Conservation (phyloP, 2,329 filamentous ascomycete genomes). For the Diaporthe ilicicola region DNA sequence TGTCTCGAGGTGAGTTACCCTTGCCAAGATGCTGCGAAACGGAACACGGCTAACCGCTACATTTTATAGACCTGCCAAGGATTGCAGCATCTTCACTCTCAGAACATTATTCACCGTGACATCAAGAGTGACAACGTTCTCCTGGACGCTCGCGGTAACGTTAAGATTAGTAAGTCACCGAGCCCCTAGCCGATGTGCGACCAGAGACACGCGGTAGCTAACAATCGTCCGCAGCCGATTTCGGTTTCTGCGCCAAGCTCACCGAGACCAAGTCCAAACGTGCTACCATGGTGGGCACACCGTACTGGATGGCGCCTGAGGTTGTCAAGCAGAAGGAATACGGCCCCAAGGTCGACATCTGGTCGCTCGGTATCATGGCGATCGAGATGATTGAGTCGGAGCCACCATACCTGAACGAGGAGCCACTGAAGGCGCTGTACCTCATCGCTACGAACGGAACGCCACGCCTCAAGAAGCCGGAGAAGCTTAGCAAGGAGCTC, state of each 20-base stretch:
- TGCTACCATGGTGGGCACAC: conserved; percentile 98
- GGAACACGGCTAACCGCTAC: neutral
- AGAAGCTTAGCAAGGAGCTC: conserved; percentile 96
- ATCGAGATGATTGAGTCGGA: conserved; percentile 99
- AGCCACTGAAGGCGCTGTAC: conserved; percentile 95
- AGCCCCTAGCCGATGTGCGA: neutral
- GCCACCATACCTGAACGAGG: conserved; percentile 96
- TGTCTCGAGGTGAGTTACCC: conserved; percentile 82
- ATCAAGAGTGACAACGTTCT: conserved; percentile 99
- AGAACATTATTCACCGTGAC: conserved; percentile 98
- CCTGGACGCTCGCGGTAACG: conserved; percentile 90
- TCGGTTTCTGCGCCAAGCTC: conserved; percentile 98
- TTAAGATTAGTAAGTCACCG: conserved; percentile 87
- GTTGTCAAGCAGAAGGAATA: conserved; percentile 99
- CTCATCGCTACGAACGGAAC: conserved; percentile 98
- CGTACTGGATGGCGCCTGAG: conserved; percentile 99
- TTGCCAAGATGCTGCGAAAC: neutral
- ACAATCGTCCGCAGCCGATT: conserved; percentile 76
- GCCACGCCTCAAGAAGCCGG: conserved; percentile 95
- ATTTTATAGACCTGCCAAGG: conserved; percentile 85
- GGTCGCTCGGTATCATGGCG: conserved; percentile 99
- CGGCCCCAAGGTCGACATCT: conserved; percentile 97
- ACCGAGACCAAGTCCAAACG: conserved; percentile 97
- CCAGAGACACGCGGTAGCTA: conserved; percentile 38
- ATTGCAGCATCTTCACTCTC: conserved; percentile 90